Evolutionary conservation across 2,329 filamentous ascomycete genomes (phyloP).

Genomic region (Botrytis porri): DNA sequence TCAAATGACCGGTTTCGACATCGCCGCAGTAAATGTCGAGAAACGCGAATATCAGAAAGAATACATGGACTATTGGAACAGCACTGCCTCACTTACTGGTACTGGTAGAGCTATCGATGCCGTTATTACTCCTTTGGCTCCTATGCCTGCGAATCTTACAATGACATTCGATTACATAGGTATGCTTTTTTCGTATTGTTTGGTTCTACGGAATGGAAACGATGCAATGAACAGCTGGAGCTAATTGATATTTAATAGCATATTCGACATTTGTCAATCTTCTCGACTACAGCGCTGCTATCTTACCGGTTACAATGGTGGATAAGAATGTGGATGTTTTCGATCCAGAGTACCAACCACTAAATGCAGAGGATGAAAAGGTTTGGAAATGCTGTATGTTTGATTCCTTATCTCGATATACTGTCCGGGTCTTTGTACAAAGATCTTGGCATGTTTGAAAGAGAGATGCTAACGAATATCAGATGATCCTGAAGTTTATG

Average conservation of each 20-base stretch:
- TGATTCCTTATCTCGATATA: neutral
- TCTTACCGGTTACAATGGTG: conserved; percentile 45
- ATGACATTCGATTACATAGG: conserved; percentile 16
- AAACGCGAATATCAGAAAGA: conserved; percentile 54
- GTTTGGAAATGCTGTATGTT: conserved; percentile 36
- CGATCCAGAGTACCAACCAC: conserved; percentile 28
- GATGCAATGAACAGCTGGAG: neutral
- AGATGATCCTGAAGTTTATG: conserved; percentile 31
- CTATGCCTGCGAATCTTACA: conserved; percentile 31
- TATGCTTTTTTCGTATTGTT: neutral
- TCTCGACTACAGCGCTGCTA: conserved; percentile 37
- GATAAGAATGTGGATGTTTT: conserved; percentile 41
- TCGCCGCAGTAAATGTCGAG: conserved; percentile 44
- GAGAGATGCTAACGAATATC: neutral
- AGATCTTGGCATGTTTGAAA: neutral
- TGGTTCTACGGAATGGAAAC: too few species aligned
- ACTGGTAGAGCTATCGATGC: conserved; percentile 51
- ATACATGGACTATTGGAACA: conserved; percentile 53
- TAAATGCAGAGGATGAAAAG: conserved; percentile 34
- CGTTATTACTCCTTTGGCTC: conserved; percentile 49
- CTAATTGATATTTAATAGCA: neutral
- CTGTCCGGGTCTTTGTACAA: neutral
- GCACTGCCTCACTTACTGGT: conserved; percentile 29
- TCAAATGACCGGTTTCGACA: conserved; percentile 36
- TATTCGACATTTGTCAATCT: conserved; percentile 18